Evolutionary conservation across 495 filamentous ascomycete species (phyloP).

Genomic region (Lepraria neglecta): DNA sequence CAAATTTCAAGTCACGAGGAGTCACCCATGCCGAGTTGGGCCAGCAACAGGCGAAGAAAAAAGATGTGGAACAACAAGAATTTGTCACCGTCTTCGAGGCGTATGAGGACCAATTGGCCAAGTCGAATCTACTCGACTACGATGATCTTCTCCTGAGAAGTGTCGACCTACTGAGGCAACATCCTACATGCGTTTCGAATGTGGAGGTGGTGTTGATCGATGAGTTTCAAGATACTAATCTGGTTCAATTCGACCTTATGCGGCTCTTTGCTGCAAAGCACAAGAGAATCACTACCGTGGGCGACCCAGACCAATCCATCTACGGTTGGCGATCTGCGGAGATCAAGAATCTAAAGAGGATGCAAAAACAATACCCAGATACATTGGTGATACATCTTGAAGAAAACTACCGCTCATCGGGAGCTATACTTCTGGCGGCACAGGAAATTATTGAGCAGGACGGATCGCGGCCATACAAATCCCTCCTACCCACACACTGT

Average conservation of each 20-base stretch:
- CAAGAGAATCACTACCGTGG: conserved; percentile 83
- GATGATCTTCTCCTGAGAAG: conserved; percentile 88
- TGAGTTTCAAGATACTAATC: conserved; percentile 97
- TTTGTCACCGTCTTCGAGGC: conserved; percentile 68
- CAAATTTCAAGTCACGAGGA: conserved; percentile 75
- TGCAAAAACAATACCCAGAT: conserved; percentile 68
- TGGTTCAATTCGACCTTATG: conserved; percentile 94
- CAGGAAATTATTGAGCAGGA: conserved; percentile 92
- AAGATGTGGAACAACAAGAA: conserved; percentile 59
- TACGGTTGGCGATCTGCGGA: conserved; percentile 98
- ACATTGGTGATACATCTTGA: conserved; percentile 82
- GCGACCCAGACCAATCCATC: conserved; percentile 97
- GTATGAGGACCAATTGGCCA: conserved; percentile 67
- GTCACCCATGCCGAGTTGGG: conserved; percentile 41
- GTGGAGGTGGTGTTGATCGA: conserved; percentile 91
- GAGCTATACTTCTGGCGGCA: conserved; percentile 75
- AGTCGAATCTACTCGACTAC: conserved; percentile 85
- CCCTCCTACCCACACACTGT: conserved; percentile 71
- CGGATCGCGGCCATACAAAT: conserved; percentile 66
- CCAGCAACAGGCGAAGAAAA: conserved; percentile 36
- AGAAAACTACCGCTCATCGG: conserved; percentile 92
- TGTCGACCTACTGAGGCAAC: conserved; percentile 66
- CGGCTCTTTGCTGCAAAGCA: conserved; percentile 68
- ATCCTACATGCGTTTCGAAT: conserved; percentile 83
- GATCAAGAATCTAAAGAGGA: conserved; percentile 75